phyloP scores from a whole-genome alignment of 2,329 filamentous ascomycete genomes.

The Diaporthe velutina region DNA sequence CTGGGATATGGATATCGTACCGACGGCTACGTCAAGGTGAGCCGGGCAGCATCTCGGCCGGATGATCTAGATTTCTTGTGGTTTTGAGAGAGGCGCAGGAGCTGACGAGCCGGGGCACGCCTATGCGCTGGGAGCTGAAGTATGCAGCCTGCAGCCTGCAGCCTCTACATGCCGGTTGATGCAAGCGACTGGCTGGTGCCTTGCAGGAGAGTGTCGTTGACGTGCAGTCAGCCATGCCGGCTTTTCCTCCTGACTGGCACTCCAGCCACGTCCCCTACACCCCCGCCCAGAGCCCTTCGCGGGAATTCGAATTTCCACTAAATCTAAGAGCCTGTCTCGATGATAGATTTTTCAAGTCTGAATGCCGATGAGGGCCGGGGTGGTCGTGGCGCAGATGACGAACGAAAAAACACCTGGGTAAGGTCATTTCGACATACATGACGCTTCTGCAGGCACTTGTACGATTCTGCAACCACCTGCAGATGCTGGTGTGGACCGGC shows the following conservation, averaged over 20 bases:
- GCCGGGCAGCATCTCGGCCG: neutral
- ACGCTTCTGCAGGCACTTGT: slow-evolving; percentile 32
- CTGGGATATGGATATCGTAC: neutral
- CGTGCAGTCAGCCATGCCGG: slow-evolving; percentile 7
- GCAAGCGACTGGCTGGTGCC: slow-evolving; percentile 15
- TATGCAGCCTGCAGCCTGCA: slow-evolving; percentile 1
- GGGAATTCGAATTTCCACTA: slow-evolving; percentile 16
- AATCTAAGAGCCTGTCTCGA: neutral
- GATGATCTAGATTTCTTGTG: neutral
- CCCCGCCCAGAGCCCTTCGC: neutral
- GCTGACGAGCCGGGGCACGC: neutral
- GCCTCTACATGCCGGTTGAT: slow-evolving; percentile 5
- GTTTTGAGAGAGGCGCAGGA: neutral
- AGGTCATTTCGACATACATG: slow-evolving; percentile 23
- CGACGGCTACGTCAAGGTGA: neutral
- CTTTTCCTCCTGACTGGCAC: neutral
- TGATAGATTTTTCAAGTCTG: neutral
- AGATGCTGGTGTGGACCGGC: slow-evolving; percentile 10
- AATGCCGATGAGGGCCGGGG: slow-evolving; percentile 10
- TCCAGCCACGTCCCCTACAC: neutral
- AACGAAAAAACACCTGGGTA: slow-evolving; percentile 1
- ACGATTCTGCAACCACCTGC: slow-evolving; percentile 30
- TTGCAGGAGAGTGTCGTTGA: slow-evolving; percentile 27
- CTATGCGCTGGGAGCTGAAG: neutral
- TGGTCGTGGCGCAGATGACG: neutral